phyloP scores from a whole-genome alignment of 305 asterid species.

The Rubia tinctorum region DNA sequence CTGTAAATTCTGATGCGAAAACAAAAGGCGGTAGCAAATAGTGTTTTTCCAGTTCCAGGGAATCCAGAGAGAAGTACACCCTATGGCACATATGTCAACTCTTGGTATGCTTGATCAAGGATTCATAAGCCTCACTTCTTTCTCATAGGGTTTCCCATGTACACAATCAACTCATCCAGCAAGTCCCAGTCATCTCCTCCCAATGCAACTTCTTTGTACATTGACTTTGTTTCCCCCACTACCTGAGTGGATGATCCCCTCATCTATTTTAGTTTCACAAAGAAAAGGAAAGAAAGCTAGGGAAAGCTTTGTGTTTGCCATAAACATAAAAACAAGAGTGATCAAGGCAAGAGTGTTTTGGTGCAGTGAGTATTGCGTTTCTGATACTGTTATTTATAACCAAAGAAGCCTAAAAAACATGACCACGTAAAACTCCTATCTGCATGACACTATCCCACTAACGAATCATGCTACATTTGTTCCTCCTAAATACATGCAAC shows the following conservation, averaged over 20 bases:
- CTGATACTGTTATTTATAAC: too few relatives aligned
- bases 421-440: too few relatives aligned
- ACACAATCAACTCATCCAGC: slow-evolving; percentile 92
- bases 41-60: slow-evolving; percentile 99
- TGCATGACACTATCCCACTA: too few relatives aligned
- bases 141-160: slow-evolving; percentile 91
- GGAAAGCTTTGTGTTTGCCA: too few relatives aligned
- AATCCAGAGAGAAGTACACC: slow-evolving; percentile 99
- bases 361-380: too few relatives aligned
- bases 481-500: too few relatives aligned
- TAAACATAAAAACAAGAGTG: too few relatives aligned
- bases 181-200: slow-evolving; percentile 99
- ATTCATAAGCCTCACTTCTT: slow-evolving; percentile 78
- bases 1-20: slow-evolving; percentile 97
- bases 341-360: too few relatives aligned
- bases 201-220: slow-evolving; percentile 89
- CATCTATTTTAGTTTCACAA: too few relatives aligned
- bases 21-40: slow-evolving; percentile 97
- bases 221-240: slow-evolving; percentile 79
- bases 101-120: slow-evolving; percentile 13
- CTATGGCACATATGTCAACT: slow-evolving; percentile 36
- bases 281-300: too few relatives aligned
- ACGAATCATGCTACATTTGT: too few relatives aligned
- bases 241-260: slow-evolving; percentile 66
- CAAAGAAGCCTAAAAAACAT: too few relatives aligned